phyloP scores from a whole-genome alignment of 192 early-diverging fungal genomes.

The Backusella australiensis region DNA sequence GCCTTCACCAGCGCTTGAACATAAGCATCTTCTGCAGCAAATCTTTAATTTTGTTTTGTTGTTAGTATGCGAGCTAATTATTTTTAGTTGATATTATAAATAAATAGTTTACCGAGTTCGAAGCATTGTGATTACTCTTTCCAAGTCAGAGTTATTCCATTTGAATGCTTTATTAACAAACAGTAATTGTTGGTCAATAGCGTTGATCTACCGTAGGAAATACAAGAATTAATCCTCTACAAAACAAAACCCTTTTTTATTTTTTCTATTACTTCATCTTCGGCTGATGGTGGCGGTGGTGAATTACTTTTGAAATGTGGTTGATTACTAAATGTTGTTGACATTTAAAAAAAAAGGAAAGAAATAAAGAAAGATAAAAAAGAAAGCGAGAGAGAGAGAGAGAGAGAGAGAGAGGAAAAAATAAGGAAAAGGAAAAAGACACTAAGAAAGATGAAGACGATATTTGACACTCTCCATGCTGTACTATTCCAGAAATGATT shows the following conservation, averaged over 20 bases:
- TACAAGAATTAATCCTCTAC: neutral
- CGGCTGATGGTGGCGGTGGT: neutral
- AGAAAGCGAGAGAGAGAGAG: neutral
- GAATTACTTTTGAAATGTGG: neutral
- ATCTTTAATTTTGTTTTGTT: neutral
- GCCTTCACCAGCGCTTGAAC: conserved; percentile 7
- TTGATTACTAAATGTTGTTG: neutral
- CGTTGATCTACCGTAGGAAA: neutral
- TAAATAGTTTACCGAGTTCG: conserved; percentile 17
- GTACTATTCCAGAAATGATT: conserved; percentile 1
- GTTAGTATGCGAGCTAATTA: neutral
- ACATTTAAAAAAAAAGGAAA: neutral
- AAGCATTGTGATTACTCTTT: conserved; percentile 19
- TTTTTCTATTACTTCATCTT: neutral
- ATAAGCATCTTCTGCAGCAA: conserved; percentile 29
- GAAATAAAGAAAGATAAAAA: neutral
- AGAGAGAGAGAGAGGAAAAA: neutral
- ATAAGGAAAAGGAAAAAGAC: neutral
- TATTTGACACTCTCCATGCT: conserved; percentile 2
- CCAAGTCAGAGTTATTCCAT: conserved; percentile 27
- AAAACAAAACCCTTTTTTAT: neutral
- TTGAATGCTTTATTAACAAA: conserved; percentile 29
- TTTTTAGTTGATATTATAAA: neutral
- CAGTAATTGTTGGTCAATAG: conserved; percentile 25
- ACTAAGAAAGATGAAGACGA: neutral